Conservation (phyloP, 768 basidiomycete species). For the Amanita exitialis region DNA sequence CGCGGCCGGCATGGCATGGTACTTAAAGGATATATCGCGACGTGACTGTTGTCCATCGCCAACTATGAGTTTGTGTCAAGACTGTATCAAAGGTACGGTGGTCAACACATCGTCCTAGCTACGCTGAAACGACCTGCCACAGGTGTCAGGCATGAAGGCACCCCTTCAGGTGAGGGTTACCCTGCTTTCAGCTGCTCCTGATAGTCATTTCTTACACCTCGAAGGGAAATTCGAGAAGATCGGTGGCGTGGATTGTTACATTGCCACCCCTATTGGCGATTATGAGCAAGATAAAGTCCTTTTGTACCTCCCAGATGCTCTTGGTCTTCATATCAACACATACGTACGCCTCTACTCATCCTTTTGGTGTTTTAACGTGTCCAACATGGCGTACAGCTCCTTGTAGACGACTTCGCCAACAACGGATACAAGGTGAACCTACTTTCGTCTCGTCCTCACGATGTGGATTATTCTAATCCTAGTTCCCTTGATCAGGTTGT, state of each 20-base stretch:
- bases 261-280: slow-evolving; percentile 39
- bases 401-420: slow-evolving; percentile 32
- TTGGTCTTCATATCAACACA: slow-evolving; percentile 40
- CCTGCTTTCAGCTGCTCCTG: not conserved
- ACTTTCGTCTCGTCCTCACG: not conserved
- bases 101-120: not conserved
- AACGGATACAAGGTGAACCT: slow-evolving; percentile 28
- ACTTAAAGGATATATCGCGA: too few species aligned
- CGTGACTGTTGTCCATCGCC: too few species aligned
- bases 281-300: slow-evolving; percentile 48
- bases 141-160: slow-evolving; percentile 4
- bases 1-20: too few species aligned
- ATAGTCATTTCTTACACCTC: not conserved
- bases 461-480: not conserved
- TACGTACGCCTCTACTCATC: slow-evolving; percentile 18
- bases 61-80: slow-evolving; percentile 5
- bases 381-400: slow-evolving; percentile 17
- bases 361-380: not conserved
- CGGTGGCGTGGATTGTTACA: slow-evolving; percentile 38
- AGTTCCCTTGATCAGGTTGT: slow-evolving; percentile 17
- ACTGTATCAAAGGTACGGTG: slow-evolving; percentile 1
- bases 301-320: slow-evolving; percentile 43
- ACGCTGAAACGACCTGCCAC: not conserved
- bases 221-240: slow-evolving; percentile 39
- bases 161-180: not conserved